phyloP scores from a whole-genome alignment of 2,329 filamentous ascomycete species.

The Trichoderma asperellum region DNA sequence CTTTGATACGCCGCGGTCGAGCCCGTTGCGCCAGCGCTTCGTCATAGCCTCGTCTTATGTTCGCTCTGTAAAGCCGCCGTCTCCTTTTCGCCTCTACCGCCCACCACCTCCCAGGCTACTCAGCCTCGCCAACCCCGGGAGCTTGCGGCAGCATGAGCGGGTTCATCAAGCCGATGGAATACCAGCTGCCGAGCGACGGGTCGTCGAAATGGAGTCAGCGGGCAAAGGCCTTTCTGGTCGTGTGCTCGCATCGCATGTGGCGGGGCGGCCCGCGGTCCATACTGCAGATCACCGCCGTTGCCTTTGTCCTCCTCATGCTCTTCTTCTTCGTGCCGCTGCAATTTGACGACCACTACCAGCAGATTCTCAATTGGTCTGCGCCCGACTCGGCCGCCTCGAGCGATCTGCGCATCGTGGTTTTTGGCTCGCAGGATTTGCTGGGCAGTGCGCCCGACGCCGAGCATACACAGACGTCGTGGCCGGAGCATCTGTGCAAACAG shows the following conservation, averaged over 20 bases:
- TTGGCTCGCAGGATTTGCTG: slow-evolving; percentile 54
- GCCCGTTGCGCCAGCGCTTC: neutral
- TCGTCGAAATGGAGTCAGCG: slow-evolving; percentile 33
- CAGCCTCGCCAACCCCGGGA: slow-evolving; percentile 10
- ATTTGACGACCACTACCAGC: slow-evolving; percentile 35
- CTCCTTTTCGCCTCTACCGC: neutral
- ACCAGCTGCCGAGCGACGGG: slow-evolving; percentile 33
- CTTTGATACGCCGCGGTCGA: neutral
- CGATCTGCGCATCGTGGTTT: slow-evolving; percentile 54
- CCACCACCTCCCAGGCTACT: neutral
- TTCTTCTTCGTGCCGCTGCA: slow-evolving; percentile 35
- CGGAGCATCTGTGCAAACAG: slow-evolving; percentile 53
- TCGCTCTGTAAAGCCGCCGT: slow-evolving; percentile 1
- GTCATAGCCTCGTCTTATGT: slow-evolving; percentile 2
- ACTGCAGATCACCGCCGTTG: slow-evolving; percentile 35
- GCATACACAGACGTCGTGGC: slow-evolving; percentile 46
- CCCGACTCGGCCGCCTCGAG: slow-evolving; percentile 36
- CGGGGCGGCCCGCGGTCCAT: slow-evolving; percentile 42
- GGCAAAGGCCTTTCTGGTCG: slow-evolving; percentile 42
- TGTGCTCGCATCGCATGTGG: slow-evolving; percentile 49
- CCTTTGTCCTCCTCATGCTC: slow-evolving; percentile 38
- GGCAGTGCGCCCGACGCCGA: slow-evolving; percentile 44
- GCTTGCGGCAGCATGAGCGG: slow-evolving; percentile 22
- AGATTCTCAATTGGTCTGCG: slow-evolving; percentile 33
- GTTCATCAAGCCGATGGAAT: slow-evolving; percentile 28